Base-by-base conservation (phyloP, 805 yeast species). In the Metschnikowia gelsemii region DNA sequence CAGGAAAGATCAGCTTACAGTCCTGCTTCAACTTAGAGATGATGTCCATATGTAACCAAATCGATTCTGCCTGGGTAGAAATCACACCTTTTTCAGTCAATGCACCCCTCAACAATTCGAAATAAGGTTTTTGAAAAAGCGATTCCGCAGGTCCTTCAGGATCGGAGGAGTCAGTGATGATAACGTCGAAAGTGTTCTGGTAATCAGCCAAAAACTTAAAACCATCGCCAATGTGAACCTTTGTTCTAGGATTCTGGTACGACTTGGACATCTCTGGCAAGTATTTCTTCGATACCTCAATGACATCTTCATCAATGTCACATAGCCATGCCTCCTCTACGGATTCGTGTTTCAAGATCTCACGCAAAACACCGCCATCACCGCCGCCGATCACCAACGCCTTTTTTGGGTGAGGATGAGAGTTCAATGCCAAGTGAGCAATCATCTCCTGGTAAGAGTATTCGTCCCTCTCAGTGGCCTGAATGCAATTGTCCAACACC, bases 81-180 rank as follows among this genome's bases (percentile, higher is more conserved):
- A 79, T 78, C 44, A 90, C 91, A 62, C 99, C 99, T 63, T 87
- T 80, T 50, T 81, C 93, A 46, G 95, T 89, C 54, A 91, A 78
- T n/a, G 98, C 96, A 49, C 80, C 84, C 63, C 75, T 71, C 63
- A 91, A 75, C 49, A 91, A 78, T 66, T 84, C 76, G 64, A 90
- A 91, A 76, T 91, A 91, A 21, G 89, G 87, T 64, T 86, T 84
- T 72, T 90, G 95, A 80, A 93, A 93, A 38, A 91, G 76, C 26
- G 87, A 75, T 66, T 84, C 96, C 37, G 98, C 98, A 24, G 99
- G 98, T 42, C 98, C 99, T 66, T 91, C 98, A 36, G 98, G 98
- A 67, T 91, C 98, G 24, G 96, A 87, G 22, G 97, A 89, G 64
- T 91, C 99, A 38, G 98, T 91, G 65, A 91, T 85, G 66, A 91